Evolutionary conservation across 768 basidiomycete species (phyloP).

Genomic region (Collybia nuda): DNA sequence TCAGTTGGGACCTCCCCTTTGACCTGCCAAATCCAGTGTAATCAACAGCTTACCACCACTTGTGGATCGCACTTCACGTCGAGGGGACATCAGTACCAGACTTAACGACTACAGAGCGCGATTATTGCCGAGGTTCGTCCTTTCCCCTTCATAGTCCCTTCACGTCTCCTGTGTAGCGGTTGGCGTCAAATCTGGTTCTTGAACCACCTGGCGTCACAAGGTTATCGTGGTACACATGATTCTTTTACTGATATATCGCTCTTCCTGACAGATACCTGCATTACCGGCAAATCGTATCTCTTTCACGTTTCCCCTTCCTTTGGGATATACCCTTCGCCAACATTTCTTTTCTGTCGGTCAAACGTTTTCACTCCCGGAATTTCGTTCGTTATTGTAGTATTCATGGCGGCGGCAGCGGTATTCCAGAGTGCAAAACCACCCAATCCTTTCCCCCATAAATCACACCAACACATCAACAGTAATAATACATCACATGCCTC

Average conservation of each 20-base stretch:
- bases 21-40: background rate
- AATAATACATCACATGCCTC: conserved; percentile 34
- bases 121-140: conserved; percentile 9
- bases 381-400: conserved; percentile 9
- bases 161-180: background rate
- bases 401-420: conserved; percentile 47
- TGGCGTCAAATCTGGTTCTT: conserved; percentile 7
- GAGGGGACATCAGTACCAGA: background rate
- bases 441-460: conserved; percentile 45
- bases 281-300: no score
- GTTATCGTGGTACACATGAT: conserved; percentile 8
- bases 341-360: background rate
- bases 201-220: conserved; percentile 1
- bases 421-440: conserved; percentile 34
- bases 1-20: background rate
- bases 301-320: background rate
- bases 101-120: conserved; percentile 2
- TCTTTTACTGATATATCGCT: no score
- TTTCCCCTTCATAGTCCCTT: background rate
- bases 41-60: conserved; percentile 2
- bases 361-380: background rate
- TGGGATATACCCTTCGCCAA: conserved; percentile 3
- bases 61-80: background rate
- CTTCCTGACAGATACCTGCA: background rate
- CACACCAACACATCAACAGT: conserved; percentile 34